These are phyloP conservation scores for Escallonia rubra DNA, from an alignment of 129 eudicot species.

Conservation along the genomic window DNA sequence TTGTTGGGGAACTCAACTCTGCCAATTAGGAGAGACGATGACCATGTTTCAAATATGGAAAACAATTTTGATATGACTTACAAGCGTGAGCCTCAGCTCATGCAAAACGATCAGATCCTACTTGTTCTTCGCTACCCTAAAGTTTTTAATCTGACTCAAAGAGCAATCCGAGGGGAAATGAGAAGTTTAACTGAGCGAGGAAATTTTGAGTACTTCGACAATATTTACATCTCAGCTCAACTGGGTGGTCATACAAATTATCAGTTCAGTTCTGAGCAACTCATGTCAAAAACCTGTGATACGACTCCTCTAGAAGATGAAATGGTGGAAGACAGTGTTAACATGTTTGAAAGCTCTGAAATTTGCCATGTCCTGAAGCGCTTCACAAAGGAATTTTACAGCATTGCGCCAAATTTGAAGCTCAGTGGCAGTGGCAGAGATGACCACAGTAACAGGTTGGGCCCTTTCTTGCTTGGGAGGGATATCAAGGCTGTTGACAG, in stretches of 20 bases:
- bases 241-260: slow-evolving; percentile 8
- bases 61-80: slow-evolving; percentile 9
- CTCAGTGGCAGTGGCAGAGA: not conserved
- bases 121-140: slow-evolving; percentile 29
- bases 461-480: too few relatives aligned
- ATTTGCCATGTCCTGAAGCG: slow-evolving; percentile 8
- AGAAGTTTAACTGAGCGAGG: slow-evolving; percentile 21
- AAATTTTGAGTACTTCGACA: slow-evolving; percentile 28
- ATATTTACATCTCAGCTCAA: slow-evolving; percentile 28
- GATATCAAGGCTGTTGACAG: slow-evolving; percentile 4
- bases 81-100: slow-evolving; percentile 8
- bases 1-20: slow-evolving; percentile 40
- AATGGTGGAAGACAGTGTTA: slow-evolving; percentile 28
- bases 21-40: slow-evolving; percentile 22
- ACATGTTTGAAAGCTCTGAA: slow-evolving; percentile 23
- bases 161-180: slow-evolving; percentile 4
- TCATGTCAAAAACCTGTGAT: slow-evolving; percentile 5
- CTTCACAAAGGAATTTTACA: slow-evolving; percentile 17
- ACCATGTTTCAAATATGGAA: slow-evolving; percentile 3
- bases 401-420: slow-evolving; percentile 25
- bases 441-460: too few relatives aligned
- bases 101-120: slow-evolving; percentile 23
- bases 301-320: slow-evolving; percentile 15
- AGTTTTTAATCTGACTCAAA: not conserved
- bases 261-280: slow-evolving; percentile 1